A percentile compares a stretch with the other conserved stretches of the same genome.
Evolutionary conservation across 208 protist species (phyloP).

Genomic region (Entamoeba moshkovskii): DNA sequence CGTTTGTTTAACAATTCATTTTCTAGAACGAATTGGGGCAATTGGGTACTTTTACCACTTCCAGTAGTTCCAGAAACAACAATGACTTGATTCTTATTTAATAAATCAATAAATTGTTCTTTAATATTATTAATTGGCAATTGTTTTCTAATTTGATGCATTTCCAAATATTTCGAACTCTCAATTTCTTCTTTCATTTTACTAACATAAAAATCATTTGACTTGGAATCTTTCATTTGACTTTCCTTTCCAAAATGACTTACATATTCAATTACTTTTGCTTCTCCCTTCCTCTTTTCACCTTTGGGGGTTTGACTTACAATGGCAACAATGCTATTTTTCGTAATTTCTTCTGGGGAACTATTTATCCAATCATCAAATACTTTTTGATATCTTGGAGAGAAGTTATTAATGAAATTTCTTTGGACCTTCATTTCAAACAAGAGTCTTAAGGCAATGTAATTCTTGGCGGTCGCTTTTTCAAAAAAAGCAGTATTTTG

Average conservation of each 20-base stretch:
- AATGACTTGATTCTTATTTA: background rate
- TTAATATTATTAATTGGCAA: background rate
- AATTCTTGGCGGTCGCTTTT: background rate
- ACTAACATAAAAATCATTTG: background rate
- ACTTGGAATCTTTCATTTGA: background rate
- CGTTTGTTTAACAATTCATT: background rate
- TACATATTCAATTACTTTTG: background rate
- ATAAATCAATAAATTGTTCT: background rate
- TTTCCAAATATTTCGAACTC: background rate
- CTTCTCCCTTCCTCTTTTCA: background rate
- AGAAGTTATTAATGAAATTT: background rate
- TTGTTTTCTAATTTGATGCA: background rate
- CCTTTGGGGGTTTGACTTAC: background rate
- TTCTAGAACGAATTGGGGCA: conserved; percentile 61
- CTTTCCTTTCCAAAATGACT: background rate
- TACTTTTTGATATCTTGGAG: background rate
- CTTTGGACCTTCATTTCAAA: background rate
- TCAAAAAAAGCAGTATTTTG: background rate
- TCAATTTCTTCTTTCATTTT: background rate
- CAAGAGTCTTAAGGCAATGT: background rate
- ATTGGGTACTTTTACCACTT: conserved; percentile 7
- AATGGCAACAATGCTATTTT: background rate
- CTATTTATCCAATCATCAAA: background rate
- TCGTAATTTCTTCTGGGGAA: background rate
- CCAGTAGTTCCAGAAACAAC: conserved; percentile 8